Evolutionary conservation across 1,139 yeast species (phyloP).

Genomic region (Hanseniaspora gamundiae): DNA sequence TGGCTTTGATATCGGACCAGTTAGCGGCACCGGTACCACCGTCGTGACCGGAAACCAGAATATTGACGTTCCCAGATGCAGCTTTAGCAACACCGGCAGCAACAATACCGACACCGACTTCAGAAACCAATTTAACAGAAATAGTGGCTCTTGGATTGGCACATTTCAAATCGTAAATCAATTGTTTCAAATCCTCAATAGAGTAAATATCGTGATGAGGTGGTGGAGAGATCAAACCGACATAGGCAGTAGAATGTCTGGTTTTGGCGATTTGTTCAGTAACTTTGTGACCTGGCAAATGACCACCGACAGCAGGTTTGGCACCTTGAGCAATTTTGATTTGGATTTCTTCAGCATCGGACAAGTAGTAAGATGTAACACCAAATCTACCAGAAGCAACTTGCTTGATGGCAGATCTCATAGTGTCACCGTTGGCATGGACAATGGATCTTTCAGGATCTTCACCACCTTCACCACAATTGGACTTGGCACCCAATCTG

Average conservation of each 20-base stretch:
- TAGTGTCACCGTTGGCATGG: slow-evolving; percentile 81
- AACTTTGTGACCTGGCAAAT: slow-evolving; percentile 91
- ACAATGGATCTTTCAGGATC: slow-evolving; percentile 83
- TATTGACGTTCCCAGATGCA: slow-evolving; percentile 74
- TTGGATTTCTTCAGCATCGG: slow-evolving; percentile 96
- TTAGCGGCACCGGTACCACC: slow-evolving; percentile 99
- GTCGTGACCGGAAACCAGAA: slow-evolving; percentile 91
- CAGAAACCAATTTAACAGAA: slow-evolving; percentile 90
- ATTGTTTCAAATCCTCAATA: slow-evolving; percentile 93
- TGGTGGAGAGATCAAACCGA: slow-evolving; percentile 94
- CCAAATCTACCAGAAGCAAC: slow-evolving; percentile 98
- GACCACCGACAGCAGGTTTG: slow-evolving; percentile 99
- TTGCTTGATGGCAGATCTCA: slow-evolving; percentile 96
- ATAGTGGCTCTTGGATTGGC: slow-evolving; percentile 95
- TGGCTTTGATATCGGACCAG: slow-evolving; percentile 93
- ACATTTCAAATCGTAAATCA: slow-evolving; percentile 92
- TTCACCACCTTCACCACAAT: slow-evolving; percentile 99
- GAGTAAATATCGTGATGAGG: slow-evolving; percentile 98
- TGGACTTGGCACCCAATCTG: slow-evolving; percentile 92
- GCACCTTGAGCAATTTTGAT: slow-evolving; percentile 99
- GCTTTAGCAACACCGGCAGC: slow-evolving; percentile 99
- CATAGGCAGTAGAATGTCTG: slow-evolving; percentile 94
- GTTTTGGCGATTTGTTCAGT: slow-evolving; percentile 83
- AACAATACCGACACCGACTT: slow-evolving; percentile 97
- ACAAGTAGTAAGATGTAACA: slow-evolving; percentile 85